Evolutionary conservation across 2,329 filamentous ascomycete genomes (phyloP).

Genomic region (Exophiala sp.): DNA sequence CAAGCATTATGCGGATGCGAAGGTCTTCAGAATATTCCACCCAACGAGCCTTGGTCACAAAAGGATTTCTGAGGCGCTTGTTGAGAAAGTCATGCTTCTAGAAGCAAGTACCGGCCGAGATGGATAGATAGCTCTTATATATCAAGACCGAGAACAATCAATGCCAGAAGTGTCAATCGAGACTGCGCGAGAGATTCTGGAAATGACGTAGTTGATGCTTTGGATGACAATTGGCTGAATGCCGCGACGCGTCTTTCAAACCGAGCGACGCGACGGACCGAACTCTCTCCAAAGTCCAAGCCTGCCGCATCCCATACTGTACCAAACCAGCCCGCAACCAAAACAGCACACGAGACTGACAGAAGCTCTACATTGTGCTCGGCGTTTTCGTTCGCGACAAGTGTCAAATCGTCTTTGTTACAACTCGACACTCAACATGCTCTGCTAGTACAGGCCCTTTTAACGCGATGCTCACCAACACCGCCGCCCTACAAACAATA

Average conservation of each 20-base stretch:
- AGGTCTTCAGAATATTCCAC: conserved; percentile 27
- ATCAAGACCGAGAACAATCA: not conserved
- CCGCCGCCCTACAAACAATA: not conserved
- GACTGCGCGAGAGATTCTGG: not conserved
- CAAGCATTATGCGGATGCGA: conserved; percentile 12
- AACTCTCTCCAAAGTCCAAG: not conserved
- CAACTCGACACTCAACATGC: not conserved
- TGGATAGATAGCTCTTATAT: no score
- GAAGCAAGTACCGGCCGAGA: no score
- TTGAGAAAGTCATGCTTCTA: conserved; percentile 6
- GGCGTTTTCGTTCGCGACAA: no score
- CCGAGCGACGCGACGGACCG: not conserved
- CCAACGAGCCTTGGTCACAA: conserved; percentile 29
- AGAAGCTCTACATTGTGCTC: no score
- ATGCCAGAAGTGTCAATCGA: not conserved
- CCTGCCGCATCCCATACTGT: not conserved
- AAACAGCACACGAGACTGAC: not conserved
- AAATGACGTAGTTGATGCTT: not conserved
- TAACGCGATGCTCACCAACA: conserved; percentile 11
- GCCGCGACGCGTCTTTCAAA: not conserved
- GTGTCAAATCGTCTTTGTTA: not conserved
- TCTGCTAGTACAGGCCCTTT: not conserved
- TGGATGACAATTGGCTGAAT: not conserved
- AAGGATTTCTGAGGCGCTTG: conserved; percentile 28
- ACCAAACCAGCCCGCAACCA: not conserved